A percentile compares a stretch with the other conserved stretches of the same genome.
Conservation (phyloP, 257 asterid genomes). For the Plantago major region DNA sequence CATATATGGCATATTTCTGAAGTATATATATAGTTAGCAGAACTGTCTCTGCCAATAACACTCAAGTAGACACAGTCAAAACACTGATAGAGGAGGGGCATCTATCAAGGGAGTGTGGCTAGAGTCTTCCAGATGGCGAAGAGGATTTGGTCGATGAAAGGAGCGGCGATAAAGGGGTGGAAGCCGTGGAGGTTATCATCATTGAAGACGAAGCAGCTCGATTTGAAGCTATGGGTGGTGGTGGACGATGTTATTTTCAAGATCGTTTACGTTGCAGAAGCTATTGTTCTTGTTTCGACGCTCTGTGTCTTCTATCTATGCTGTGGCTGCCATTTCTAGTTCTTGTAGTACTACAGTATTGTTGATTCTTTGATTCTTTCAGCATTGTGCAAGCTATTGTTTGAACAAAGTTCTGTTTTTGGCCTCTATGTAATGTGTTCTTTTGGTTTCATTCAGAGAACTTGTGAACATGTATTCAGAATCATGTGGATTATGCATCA, state of each 20-base stretch:
- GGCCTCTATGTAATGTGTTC: too few species aligned
- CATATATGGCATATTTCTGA: neutral
- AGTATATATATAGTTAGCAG: neutral
- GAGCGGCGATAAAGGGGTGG: constrained; percentile 23
- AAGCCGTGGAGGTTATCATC: constrained; percentile 28
- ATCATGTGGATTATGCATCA: too few species aligned
- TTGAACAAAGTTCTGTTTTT: too few species aligned
- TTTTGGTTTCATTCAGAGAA: too few species aligned
- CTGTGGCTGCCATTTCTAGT: constrained; percentile 37
- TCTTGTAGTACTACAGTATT: neutral
- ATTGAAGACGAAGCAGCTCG: constrained; percentile 27
- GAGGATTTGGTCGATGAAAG: constrained; percentile 30
- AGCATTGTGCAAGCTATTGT: too few species aligned
- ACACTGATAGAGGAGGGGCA: too few species aligned
- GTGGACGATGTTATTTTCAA: constrained; percentile 43
- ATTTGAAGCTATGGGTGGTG: constrained; percentile 24
- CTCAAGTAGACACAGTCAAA: constrained; percentile 4
- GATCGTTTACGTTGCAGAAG: constrained; percentile 39
- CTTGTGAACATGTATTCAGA: too few species aligned
- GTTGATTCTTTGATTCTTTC: too few species aligned
- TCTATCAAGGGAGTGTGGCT: neutral
- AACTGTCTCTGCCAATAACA: neutral
- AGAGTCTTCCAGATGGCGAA: constrained; percentile 13
- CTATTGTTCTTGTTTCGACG: constrained; percentile 43
- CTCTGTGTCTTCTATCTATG: constrained; percentile 48